Base-by-base conservation (phyloP, 108 stramenopile genomes). In the Cyclotella choctawhatcheeana region DNA sequence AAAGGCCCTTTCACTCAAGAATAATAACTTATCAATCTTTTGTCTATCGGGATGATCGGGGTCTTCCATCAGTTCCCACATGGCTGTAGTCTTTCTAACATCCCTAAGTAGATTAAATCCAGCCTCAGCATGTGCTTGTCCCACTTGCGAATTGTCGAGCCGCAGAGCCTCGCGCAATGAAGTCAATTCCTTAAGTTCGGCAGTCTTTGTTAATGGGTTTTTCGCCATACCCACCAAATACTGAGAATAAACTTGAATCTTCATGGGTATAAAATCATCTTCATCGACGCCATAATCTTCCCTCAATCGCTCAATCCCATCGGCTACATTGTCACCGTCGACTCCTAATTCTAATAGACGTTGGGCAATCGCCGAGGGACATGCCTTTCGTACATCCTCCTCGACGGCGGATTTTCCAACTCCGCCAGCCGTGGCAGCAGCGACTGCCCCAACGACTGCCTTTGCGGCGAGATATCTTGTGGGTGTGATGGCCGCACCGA, bases 201-300 rank as follows among this genome's bases (percentile, higher is more conserved):
- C 68, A 27, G 85, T 89, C 52, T 90, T 89, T 16, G 65, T 40
- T 32, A 77, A 59, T 34, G 91, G 83, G 53, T 79, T 82, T 67
- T 89, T 89, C 58, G 90, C 87, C 90, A 94, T 90, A 8, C 91
- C 93, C 27, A 84, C 64, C 10, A 94, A 53, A 68, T 92, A 94
- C 37, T 71, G 71, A 21, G 67, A 62, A 64, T 89, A 92, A 5
- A 94, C 80, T 13, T 88, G 76, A 26, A 84, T 71, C 14, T 76
- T 81, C 76, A 89, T 75, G n/a, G 56, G 62, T 24, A 65, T 75
- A 80, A 92, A 94, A 31, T 94, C 90, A 31, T 82, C 87, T 3
- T 71, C 79, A 17, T 76, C 74, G 6, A 84, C 79, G 16, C 69
- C 63, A 53, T 84, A 77, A 21, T 80, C 70, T 2, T 33, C 51